phyloP scores from a whole-genome alignment of 1,139 yeast genomes.

The Saccharomyces hybrid region DNA sequence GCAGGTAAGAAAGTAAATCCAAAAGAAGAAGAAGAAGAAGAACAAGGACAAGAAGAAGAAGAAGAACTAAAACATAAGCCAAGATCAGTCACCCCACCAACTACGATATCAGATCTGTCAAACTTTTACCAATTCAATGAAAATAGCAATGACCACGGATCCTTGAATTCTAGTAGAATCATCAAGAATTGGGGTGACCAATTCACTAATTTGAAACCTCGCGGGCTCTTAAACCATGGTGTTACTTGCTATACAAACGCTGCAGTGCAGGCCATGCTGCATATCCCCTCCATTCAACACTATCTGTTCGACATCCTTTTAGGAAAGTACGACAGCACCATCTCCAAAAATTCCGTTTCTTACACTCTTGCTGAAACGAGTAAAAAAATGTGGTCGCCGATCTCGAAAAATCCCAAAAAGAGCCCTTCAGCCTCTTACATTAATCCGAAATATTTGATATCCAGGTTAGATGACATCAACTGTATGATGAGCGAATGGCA shows the following conservation, averaged over 20 bases:
- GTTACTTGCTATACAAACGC: constrained; percentile 96
- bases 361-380: constrained; percentile 66
- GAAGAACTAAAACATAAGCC: constrained; percentile 28
- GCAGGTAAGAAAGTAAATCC: background rate
- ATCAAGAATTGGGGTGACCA: constrained; percentile 53
- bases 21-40: constrained; percentile 19
- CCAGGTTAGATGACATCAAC: constrained; percentile 72
- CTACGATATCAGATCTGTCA: constrained; percentile 40
- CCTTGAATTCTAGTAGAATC: constrained; percentile 48
- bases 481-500: constrained; percentile 97
- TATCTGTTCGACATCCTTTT: constrained; percentile 59
- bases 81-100: constrained; percentile 37
- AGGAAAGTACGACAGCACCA: constrained; percentile 40
- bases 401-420: constrained; percentile 32
- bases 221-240: constrained; percentile 82
- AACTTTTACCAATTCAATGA: constrained; percentile 49
- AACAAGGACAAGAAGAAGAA: constrained; percentile 10
- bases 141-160: constrained; percentile 45
- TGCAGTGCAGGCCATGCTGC: constrained; percentile 84
- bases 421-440: constrained; percentile 37
- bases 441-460: constrained; percentile 68
- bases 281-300: constrained; percentile 84
- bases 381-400: constrained; percentile 52
- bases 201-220: constrained; percentile 43
- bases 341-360: constrained; percentile 57